phyloP scores from a whole-genome alignment of 495 filamentous ascomycete species.

The Aspergillus sclerotiicarbonarius region DNA sequence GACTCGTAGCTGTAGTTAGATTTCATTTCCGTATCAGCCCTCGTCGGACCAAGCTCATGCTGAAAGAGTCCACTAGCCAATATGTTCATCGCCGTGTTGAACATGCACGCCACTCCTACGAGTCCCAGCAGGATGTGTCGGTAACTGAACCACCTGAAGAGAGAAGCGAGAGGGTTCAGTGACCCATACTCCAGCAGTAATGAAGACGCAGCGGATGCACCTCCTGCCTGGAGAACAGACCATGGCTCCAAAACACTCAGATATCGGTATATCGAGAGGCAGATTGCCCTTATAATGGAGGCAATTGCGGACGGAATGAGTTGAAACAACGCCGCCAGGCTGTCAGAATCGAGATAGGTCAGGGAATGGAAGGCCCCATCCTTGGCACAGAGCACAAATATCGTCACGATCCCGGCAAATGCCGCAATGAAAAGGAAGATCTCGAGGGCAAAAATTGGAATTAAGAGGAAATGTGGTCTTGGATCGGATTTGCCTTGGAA shows the following conservation, averaged over 20 bases:
- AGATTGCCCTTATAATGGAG: slow-evolving; percentile 3
- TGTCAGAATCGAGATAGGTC: slow-evolving; percentile 1
- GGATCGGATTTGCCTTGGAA: not conserved
- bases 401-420: slow-evolving; percentile 1
- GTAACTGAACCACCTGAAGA: slow-evolving; percentile 4
- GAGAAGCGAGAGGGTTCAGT: slow-evolving; percentile 3
- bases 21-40: not conserved
- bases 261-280: slow-evolving; percentile 7
- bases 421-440: slow-evolving; percentile 1
- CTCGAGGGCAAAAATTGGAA: slow-evolving; percentile 8
- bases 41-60: slow-evolving; percentile 1
- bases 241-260: slow-evolving; percentile 7
- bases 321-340: not conserved
- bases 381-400: slow-evolving; percentile 1
- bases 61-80: slow-evolving; percentile 4
- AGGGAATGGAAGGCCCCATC: not conserved
- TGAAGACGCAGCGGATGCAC: slow-evolving; percentile 5
- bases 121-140: slow-evolving; percentile 5
- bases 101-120: slow-evolving; percentile 2
- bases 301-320: slow-evolving; percentile 3
- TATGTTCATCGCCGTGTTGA: slow-evolving; percentile 4
- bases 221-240: slow-evolving; percentile 5
- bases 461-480: slow-evolving; percentile 8
- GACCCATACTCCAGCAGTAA: slow-evolving; percentile 9
- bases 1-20: not conserved